These are phyloP conservation scores for Coleophoma cylindrospora DNA, from an alignment of 2,329 filamentous ascomycete genomes.

Conservation along the genomic window DNA sequence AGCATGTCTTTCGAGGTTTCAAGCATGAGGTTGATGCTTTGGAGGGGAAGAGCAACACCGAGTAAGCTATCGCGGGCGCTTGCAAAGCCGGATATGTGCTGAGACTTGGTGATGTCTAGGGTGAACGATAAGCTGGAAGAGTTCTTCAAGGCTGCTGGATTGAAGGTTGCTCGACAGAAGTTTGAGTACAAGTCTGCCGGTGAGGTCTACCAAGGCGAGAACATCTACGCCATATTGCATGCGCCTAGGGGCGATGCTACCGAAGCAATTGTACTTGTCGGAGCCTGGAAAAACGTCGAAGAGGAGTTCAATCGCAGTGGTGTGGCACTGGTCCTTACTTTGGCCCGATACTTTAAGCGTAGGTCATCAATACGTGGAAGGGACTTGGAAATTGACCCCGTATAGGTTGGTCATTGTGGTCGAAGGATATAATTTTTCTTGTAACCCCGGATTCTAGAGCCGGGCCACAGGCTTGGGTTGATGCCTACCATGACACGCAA, in stretches of 20 bases:
- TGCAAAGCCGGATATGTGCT: conserved; percentile 25
- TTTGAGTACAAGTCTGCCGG: conserved; percentile 82
- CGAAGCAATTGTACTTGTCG: conserved; percentile 90
- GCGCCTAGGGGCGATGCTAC: conserved; percentile 94
- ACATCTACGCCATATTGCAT: conserved; percentile 89
- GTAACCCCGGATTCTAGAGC: conserved; percentile 84
- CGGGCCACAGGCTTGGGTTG: conserved; percentile 93
- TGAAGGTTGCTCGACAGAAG: conserved; percentile 84
- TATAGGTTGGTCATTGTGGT: conserved; percentile 90
- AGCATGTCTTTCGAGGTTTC: conserved; percentile 89
- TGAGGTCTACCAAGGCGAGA: conserved; percentile 71
- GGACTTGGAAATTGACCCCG: conserved; percentile 5
- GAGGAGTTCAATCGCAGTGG: conserved; percentile 79
- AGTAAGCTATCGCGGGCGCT: conserved; percentile 33
- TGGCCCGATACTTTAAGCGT: conserved; percentile 93
- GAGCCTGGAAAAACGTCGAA: conserved; percentile 80
- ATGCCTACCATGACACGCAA: conserved; percentile 93
- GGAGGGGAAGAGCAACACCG: conserved; percentile 44
- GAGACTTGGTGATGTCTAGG: conserved; percentile 27
- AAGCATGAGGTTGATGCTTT: conserved; percentile 73
- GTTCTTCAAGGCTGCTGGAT: conserved; percentile 71
- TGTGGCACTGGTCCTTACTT: conserved; percentile 76
- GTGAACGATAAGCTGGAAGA: conserved; percentile 68
- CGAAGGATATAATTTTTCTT: conserved; percentile 94
- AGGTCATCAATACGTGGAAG: conserved; percentile 12